A percentile compares a stretch with the other conserved stretches of the same genome.
These are phyloP conservation scores for Simplicillium sp. DNA, from an alignment of 2,329 filamentous ascomycete species.

Conservation along the genomic window DNA sequence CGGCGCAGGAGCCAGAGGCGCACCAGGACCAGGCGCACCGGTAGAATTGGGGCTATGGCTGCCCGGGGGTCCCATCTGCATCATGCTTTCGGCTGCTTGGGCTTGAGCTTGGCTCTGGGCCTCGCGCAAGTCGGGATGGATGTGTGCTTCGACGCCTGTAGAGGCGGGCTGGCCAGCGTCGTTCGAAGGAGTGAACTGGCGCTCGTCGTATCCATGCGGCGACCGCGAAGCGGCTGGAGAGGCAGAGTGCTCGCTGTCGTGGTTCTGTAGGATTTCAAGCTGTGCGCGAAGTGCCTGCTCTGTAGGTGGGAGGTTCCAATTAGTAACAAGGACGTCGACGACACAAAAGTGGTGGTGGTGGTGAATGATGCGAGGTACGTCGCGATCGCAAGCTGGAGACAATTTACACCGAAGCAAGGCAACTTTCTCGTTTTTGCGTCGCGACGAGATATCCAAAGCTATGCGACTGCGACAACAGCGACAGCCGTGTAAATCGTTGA, in stretches of 20 bases:
- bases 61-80: conserved; percentile 24
- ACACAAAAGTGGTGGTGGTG: not conserved
- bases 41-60: conserved; percentile 20
- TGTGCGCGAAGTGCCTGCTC: conserved; percentile 33
- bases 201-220: conserved; percentile 37
- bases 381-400: too few relatives aligned
- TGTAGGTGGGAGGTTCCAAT: conserved; percentile 13
- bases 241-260: conserved; percentile 21
- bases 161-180: conserved; percentile 16
- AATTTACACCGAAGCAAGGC: too few relatives aligned
- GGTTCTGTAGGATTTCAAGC: conserved; percentile 32
- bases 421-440: too few relatives aligned
- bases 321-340: not conserved
- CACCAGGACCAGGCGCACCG: conserved; percentile 7
- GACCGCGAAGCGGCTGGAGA: conserved; percentile 13
- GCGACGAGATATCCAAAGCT: not conserved
- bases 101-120: conserved; percentile 4
- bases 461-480: not conserved
- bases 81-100: conserved; percentile 21
- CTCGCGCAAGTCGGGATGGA: conserved; percentile 38
- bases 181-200: conserved; percentile 22
- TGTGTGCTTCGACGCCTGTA: conserved; percentile 26
- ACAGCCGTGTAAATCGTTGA: not conserved
- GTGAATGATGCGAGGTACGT: conserved; percentile 1
- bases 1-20: conserved; percentile 17